Percentiles rank a stretch among this genome's conserved stretches.
Evolutionary conservation across 2,329 filamentous ascomycete species (phyloP).

Genomic region (Dryadomyces quercus-mongolicae): DNA sequence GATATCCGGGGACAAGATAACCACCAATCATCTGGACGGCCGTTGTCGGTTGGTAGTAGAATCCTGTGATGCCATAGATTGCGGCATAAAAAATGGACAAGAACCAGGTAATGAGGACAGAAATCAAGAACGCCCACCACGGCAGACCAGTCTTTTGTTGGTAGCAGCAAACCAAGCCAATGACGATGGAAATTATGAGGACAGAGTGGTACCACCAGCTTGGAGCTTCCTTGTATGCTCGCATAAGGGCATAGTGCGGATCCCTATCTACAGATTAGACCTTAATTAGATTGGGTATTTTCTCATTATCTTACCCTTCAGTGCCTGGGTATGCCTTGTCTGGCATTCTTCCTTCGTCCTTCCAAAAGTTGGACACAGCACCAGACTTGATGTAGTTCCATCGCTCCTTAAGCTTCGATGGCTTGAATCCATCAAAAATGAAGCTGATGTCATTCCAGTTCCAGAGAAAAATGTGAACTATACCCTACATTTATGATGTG

Average conservation of each 20-base stretch:
- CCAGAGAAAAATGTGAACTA: constrained; percentile 22
- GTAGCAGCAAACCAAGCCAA: constrained; percentile 27
- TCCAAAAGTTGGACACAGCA: not conserved
- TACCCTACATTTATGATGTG: constrained; percentile 11
- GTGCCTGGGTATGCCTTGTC: not conserved
- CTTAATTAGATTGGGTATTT: not conserved
- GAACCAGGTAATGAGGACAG: constrained; percentile 21
- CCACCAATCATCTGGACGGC: constrained; percentile 25
- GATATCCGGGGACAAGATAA: constrained; percentile 28
- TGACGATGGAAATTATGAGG: constrained; percentile 20
- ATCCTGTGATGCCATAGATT: constrained; percentile 24
- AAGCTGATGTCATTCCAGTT: constrained; percentile 12
- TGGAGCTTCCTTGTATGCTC: constrained; percentile 9
- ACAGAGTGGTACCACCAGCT: constrained; percentile 15
- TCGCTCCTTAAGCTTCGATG: constrained; percentile 4
- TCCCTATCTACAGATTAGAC: constrained; percentile 15
- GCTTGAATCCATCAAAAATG: constrained; percentile 7
- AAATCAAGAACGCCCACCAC: constrained; percentile 30
- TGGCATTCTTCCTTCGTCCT: not conserved
- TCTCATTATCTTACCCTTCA: not conserved
- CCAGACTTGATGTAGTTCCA: constrained; percentile 1
- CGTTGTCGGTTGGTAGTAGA: constrained; percentile 21
- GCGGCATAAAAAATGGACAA: constrained; percentile 26
- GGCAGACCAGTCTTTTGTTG: constrained; percentile 22
- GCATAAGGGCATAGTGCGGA: constrained; percentile 17